These are phyloP conservation scores for Candida saitoana DNA, from an alignment of 805 yeast species.

Conservation along the genomic window DNA sequence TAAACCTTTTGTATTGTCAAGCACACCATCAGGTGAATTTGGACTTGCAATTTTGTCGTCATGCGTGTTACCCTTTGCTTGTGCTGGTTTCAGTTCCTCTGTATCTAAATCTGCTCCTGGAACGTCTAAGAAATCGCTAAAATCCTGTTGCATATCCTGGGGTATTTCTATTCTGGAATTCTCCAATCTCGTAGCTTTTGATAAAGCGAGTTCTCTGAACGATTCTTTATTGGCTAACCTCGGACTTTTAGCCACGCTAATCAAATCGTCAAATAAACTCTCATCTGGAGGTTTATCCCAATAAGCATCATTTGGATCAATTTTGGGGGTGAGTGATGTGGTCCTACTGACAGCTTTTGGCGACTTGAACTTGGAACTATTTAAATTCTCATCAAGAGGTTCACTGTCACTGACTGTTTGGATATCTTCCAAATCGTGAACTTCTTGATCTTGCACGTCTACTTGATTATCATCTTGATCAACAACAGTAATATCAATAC, in stretches of 20 bases:
- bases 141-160: not conserved
- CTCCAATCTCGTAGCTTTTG: conserved; percentile 1
- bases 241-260: conserved; percentile 6
- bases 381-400: not conserved
- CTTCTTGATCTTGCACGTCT: not conserved
- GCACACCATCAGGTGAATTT: no score
- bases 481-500: no score
- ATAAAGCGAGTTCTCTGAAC: not conserved
- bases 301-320: conserved; percentile 20
- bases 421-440: not conserved
- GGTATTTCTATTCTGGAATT: not conserved
- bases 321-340: conserved; percentile 1
- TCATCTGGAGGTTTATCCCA: conserved; percentile 21
- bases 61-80: not conserved
- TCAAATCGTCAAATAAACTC: conserved; percentile 12
- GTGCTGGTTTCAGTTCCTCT: not conserved
- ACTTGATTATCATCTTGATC: no score
- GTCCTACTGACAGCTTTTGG: not conserved
- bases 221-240: not conserved
- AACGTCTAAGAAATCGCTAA: not conserved
- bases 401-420: not conserved
- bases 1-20: not conserved
- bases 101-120: not conserved
- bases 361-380: not conserved
- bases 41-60: no score